phyloP scores from a whole-genome alignment of 768 basidiomycete genomes.

The Sarcodon aspratus region DNA sequence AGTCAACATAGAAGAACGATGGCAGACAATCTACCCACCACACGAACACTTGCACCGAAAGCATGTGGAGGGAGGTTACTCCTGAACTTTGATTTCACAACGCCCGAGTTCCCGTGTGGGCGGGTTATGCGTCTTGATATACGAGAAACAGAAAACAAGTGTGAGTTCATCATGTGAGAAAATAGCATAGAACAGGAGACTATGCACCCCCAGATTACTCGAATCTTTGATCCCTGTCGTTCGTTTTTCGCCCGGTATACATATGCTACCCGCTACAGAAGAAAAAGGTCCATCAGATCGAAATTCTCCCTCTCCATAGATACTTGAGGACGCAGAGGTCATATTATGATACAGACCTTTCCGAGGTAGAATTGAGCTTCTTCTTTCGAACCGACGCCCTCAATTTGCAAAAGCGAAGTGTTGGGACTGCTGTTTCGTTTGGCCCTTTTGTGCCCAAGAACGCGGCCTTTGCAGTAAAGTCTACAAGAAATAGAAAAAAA shows the following conservation, averaged over 20 bases:
- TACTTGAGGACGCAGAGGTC: not conserved
- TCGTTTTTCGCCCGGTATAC: constrained; percentile 97
- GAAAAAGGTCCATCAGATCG: not conserved
- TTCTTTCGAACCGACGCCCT: constrained; percentile 88
- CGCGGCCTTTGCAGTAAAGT: constrained; percentile 93
- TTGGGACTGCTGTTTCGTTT: constrained; percentile 95
- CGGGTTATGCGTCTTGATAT: constrained; percentile 72
- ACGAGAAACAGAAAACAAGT: not conserved
- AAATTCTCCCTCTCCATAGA: no score
- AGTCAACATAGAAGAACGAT: not conserved
- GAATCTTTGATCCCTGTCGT: constrained; percentile 88
- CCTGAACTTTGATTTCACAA: constrained; percentile 94
- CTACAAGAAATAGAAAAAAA: constrained; percentile 25
- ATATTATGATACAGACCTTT: constrained; percentile 66
- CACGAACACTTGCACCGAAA: constrained; percentile 86
- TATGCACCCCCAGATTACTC: constrained; percentile 95
- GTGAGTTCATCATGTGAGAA: not conserved
- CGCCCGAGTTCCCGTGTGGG: constrained; percentile 88
- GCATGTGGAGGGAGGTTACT: constrained; percentile 91
- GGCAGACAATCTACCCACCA: constrained; percentile 43
- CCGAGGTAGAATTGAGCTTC: constrained; percentile 98
- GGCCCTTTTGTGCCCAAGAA: constrained; percentile 96
- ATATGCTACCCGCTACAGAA: constrained; percentile 78
- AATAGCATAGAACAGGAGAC: not conserved
- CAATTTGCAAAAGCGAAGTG: constrained; percentile 94